Base-by-base conservation (phyloP, 352 stramenopile genomes). In the Blastocystis sp. region DNA sequence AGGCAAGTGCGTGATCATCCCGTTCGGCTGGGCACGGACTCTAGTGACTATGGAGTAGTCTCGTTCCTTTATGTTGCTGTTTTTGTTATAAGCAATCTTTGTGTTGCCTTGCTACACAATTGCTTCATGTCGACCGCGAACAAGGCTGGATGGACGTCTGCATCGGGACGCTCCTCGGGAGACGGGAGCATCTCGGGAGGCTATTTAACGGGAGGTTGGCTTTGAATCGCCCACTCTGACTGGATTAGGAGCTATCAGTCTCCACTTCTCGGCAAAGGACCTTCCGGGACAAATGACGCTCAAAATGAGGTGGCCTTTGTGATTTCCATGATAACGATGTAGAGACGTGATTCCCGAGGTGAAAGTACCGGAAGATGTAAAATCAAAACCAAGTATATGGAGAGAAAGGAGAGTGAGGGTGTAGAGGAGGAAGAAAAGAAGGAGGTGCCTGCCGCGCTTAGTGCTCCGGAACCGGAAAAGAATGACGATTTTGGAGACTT, bases 401-500 rank as follows among this genome's bases (percentile, higher is more conserved):
- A 86, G 92, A 34, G 92, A 40, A 95, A 92, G 28, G 90, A 90
- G 41, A 93, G 94, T 52, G 92, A 95, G 71, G 91, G 94, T 70
- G 91, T 94, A 77, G 88, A 92, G 65, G 90, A 92, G 69, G 91
- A 96, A 86, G 88, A 95, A 53, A 91, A 92, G 41, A 92, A 94
- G 77, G 90, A 93, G 71, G 94, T 94, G 60, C 81, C 94, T 62
- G 77, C 94, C 40, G 93, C 94, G 69, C 91, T 94, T 88, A 91
- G 93, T 69, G 91, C 91, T 21, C 66, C 66, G 1, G 66, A 77
- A 28, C 93, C 96, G 89, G 93, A 92, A 48, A 91, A 93, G 74
- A 91, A 97, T 59, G 94, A 95, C 61, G 93, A 94, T 76, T 91
- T 96, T 38, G 93, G 92, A 52, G 95, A 94, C 89, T 95, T 96